Evolutionary conservation across 73 alveolate genomes (phyloP), one percentile per base, ranked within the genome.

Genomic region (Halteria grandinella): DNA sequence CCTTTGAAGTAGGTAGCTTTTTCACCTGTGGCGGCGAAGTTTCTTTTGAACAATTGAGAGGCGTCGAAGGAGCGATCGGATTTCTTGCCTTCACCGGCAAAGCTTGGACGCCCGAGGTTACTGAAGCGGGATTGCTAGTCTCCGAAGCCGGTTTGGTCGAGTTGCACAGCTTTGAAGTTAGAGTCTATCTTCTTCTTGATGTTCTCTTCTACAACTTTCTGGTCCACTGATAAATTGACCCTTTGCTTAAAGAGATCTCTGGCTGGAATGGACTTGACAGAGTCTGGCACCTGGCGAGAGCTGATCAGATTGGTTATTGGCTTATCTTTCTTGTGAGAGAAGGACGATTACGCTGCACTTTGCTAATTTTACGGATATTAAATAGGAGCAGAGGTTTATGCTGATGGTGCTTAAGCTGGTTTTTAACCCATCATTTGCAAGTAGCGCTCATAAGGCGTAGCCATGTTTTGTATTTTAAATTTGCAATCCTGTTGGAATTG

Each of bases 121-220:
- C 40, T 37, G 24, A 60, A 60, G 1, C 48, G 21, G 20, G 77
- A n/a, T n/a, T n/a, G n/a, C n/a, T n/a, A n/a, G n/a, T n/a, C n/a
- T n/a, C n/a, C n/a, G n/a, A n/a, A n/a, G n/a, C n/a, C n/a, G n/a
- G n/a, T n/a, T n/a, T n/a, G n/a, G n/a, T n/a, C n/a, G n/a, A n/a
- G n/a, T n/a, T n/a, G n/a, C n/a, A n/a, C 24, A 6, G 77, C 18
- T 33, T 60, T 60, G 48, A 60, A 60, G 27, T 60, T 60, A 23
- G 7, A 40, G 21, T 60, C 59, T 27, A 60, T 40, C 6, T 48
- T 37, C 43, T 60, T 60, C 41, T 60, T 25, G 2, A 60, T 10
- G 2, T 60, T 10, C 43, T 36, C 5, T 1, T 60, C 55, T 40
- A 40, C 24, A 20, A 6, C 7, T 21, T 1, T 15, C 24, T 60